Evolutionary conservation across 768 basidiomycete species (phyloP).

Genomic region (Boletus vinaceobasis): DNA sequence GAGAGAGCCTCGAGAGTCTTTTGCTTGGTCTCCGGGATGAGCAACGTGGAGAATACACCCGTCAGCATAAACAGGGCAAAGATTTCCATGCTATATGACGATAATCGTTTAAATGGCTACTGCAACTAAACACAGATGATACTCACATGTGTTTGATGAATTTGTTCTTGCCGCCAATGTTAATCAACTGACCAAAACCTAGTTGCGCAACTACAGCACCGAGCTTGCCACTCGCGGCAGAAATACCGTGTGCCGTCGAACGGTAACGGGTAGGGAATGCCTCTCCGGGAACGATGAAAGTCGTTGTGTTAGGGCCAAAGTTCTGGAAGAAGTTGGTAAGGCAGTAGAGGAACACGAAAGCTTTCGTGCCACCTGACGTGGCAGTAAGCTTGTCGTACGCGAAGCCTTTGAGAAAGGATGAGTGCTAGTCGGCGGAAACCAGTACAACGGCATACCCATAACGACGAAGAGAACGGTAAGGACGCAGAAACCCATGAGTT

Average conservation of each 20-base stretch:
- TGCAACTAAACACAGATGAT: neutral
- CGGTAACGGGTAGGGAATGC: slow-evolving; percentile 87
- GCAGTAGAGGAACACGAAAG: slow-evolving; percentile 81
- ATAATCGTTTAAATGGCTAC: slow-evolving; percentile 2
- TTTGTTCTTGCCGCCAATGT: slow-evolving; percentile 61
- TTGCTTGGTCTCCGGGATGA: slow-evolving; percentile 76
- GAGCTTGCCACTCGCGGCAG: slow-evolving; percentile 78
- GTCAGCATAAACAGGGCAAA: slow-evolving; percentile 87
- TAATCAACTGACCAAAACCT: slow-evolving; percentile 63
- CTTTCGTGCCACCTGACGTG: slow-evolving; percentile 41
- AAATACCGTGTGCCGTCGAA: slow-evolving; percentile 81
- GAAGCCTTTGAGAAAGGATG: slow-evolving; percentile 47
- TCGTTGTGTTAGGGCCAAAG: slow-evolving; percentile 79
- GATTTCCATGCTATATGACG: slow-evolving; percentile 55
- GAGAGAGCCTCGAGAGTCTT: slow-evolving; percentile 68
- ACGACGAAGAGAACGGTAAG: slow-evolving; percentile 65
- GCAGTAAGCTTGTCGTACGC: slow-evolving; percentile 56
- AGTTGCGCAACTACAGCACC: slow-evolving; percentile 82
- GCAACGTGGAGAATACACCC: slow-evolving; percentile 75
- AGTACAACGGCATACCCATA: slow-evolving; percentile 50
- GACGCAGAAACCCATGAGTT: slow-evolving; percentile 70
- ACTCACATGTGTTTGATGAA: slow-evolving; percentile 71
- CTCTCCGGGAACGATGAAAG: slow-evolving; percentile 80
- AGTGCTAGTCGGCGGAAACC: neutral
- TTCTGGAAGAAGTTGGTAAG: slow-evolving; percentile 91